Evolutionary conservation across 306 rosid species (phyloP).

Genomic region (Biancaea sappan): DNA sequence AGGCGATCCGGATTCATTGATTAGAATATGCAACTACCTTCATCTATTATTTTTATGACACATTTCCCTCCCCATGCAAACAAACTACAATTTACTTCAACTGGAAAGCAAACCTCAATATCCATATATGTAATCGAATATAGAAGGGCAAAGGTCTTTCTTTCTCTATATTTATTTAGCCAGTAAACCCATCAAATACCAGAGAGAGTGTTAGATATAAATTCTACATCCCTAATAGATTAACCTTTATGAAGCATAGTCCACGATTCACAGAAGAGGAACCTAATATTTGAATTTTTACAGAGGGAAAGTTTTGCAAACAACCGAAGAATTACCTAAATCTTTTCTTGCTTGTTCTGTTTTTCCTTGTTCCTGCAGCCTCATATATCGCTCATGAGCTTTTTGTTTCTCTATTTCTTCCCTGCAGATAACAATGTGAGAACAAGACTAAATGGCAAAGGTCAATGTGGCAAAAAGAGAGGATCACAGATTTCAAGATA

Average conservation of each 20-base stretch:
- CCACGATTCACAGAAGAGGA: background rate
- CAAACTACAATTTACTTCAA: too few relatives aligned
- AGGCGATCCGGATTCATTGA: too few relatives aligned
- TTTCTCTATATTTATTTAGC: background rate
- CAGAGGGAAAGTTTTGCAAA: background rate
- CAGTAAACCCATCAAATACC: background rate
- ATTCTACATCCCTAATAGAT: background rate
- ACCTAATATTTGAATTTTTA: background rate
- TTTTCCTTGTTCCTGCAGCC: slow-evolving; percentile 75
- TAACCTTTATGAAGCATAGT: background rate
- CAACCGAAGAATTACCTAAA: slow-evolving; percentile 46
- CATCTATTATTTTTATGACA: too few relatives aligned
- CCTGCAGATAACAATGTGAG: slow-evolving; percentile 41
- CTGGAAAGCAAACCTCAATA: background rate
- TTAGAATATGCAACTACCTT: too few relatives aligned
- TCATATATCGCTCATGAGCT: slow-evolving; percentile 70
- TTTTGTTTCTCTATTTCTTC: slow-evolving; percentile 73
- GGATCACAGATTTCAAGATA: background rate
- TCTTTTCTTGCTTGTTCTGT: slow-evolving; percentile 74
- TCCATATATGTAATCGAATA: background rate
- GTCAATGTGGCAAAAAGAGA: background rate
- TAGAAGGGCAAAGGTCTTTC: background rate
- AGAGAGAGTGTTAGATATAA: background rate
- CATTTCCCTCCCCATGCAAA: too few relatives aligned
- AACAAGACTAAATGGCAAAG: background rate